phyloP scores from a whole-genome alignment of 768 basidiomycete species.

The Thelephora ganbajun region DNA sequence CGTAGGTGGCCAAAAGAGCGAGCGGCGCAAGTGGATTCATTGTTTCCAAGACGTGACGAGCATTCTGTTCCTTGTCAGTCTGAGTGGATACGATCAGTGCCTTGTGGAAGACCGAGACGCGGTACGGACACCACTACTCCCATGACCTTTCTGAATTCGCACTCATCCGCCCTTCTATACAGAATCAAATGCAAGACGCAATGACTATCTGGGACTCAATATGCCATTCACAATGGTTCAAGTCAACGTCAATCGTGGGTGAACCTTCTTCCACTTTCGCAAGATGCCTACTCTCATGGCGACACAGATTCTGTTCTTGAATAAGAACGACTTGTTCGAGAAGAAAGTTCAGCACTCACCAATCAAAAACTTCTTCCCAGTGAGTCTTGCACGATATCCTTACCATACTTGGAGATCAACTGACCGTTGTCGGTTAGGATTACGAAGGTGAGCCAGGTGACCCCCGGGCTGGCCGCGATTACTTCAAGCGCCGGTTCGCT shows the following conservation, averaged over 20 bases:
- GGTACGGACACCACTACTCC: conserved; percentile 27
- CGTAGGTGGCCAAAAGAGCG: conserved; percentile 88
- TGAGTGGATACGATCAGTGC: conserved; percentile 92
- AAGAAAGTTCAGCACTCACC: conserved; percentile 70
- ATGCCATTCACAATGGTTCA: conserved; percentile 97
- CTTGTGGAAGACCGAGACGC: conserved; percentile 86
- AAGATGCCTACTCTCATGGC: neutral
- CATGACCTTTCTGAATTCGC: neutral
- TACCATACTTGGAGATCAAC: neutral
- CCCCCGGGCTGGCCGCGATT: conserved; percentile 66
- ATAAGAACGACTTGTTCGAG: conserved; percentile 90
- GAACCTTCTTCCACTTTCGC: neutral
- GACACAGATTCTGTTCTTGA: conserved; percentile 73
- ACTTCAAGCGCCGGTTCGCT: conserved; percentile 80
- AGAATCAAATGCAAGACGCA: conserved; percentile 99
- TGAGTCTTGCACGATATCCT: conserved; percentile 20
- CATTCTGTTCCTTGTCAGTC: conserved; percentile 80
- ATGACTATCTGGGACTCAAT: conserved; percentile 99
- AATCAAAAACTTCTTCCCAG: conserved; percentile 84
- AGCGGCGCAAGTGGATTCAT: conserved; percentile 88
- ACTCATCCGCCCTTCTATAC: conserved; percentile 5
- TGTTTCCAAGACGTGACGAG: conserved; percentile 92
- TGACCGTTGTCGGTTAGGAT: conserved; percentile 33
- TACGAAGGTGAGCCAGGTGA: conserved; percentile 70
- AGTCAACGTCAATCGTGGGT: conserved; percentile 80